Base-by-base conservation (phyloP, 2,329 filamentous ascomycete species). In the Xylariaceae sp. region DNA sequence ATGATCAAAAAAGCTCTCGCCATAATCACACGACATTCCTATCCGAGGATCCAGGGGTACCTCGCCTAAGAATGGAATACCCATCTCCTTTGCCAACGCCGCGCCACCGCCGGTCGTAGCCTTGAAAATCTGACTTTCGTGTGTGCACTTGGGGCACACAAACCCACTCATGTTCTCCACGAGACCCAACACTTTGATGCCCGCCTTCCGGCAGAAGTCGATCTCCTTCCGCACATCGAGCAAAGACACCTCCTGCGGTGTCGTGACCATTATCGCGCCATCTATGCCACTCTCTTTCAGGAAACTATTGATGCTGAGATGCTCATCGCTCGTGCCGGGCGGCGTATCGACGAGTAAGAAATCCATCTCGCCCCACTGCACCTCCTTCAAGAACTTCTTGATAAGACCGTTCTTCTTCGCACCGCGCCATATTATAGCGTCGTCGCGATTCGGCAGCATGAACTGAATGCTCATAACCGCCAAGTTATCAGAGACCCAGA, bases 91-190 rank as follows among this genome's bases (percentile, higher is more conserved):
- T 1, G 94, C 93, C 65, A 99, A 74, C 48, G 83, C 85, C 58
- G 81, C 81, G 1, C 90, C 94, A 17, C 95, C 94, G 7, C 94
- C 94, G 0, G 94, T 99, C 8, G 90, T 95, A 9, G 94, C 87
- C 67, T 86, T 83, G 78, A 99, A 99, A 53, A 99, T 96, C 73
- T 96, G 85, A 68, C 82, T 88, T 72, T 86, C 79, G 65, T 92
- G 86, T 57, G 85, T 89, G 75, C 94, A 99, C 58, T 90, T 93
- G 8, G 92, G 92, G 71, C 94, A 99, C 56, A 99, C 92, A 68
- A 97, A 99, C 2, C 92, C 91, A 60, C 88, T 90, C 94, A 99
- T 99, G 72, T 99, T 99, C 79, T 99, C 94, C 13, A 96, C 94
- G 47, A 99, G 79, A 0, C 94, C 94, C 2, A 99, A 74, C 5